Percentiles rank a stretch among this genome's conserved stretches.
Evolutionary conservation across 1,139 yeast species (phyloP).

Genomic region (Candida dubliniensis): DNA sequence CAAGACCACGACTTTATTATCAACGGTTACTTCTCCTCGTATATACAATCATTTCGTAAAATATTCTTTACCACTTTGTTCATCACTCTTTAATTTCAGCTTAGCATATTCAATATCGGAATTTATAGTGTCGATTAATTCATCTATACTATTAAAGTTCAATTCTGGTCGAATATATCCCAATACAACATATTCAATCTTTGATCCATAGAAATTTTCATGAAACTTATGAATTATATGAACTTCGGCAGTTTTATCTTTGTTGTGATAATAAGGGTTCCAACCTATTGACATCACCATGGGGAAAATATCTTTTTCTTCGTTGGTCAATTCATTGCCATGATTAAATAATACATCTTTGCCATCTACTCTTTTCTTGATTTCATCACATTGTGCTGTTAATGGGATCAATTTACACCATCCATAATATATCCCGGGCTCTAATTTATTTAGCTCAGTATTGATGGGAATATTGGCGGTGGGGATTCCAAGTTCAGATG

Average conservation of each 20-base stretch:
- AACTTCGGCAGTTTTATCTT: constrained; percentile 78
- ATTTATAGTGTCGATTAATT: constrained; percentile 80
- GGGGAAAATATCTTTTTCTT: constrained; percentile 56
- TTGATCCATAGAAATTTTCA: constrained; percentile 79
- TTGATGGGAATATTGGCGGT: constrained; percentile 86
- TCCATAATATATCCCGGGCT: constrained; percentile 91
- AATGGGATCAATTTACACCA: constrained; percentile 52
- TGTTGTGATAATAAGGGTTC: constrained; percentile 89
- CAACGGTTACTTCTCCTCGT: too few relatives aligned
- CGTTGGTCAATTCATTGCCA: constrained; percentile 49
- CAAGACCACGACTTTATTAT: too few relatives aligned
- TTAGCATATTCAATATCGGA: constrained; percentile 72
- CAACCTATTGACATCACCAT: constrained; percentile 96
- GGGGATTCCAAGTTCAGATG: constrained; percentile 89
- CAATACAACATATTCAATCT: constrained; percentile 63
- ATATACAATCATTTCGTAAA: neutral
- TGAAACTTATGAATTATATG: constrained; percentile 78
- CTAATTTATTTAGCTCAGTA: constrained; percentile 46
- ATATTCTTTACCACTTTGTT: constrained; percentile 1
- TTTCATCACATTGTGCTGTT: constrained; percentile 8
- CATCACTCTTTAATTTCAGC: constrained; percentile 37
- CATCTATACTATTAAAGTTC: constrained; percentile 83
- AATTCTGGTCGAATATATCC: constrained; percentile 93
- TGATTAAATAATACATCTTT: constrained; percentile 53
- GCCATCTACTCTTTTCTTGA: constrained; percentile 37